Base-by-base conservation (phyloP, 257 asterid genomes). In the Jacaranda mimosifolia region DNA sequence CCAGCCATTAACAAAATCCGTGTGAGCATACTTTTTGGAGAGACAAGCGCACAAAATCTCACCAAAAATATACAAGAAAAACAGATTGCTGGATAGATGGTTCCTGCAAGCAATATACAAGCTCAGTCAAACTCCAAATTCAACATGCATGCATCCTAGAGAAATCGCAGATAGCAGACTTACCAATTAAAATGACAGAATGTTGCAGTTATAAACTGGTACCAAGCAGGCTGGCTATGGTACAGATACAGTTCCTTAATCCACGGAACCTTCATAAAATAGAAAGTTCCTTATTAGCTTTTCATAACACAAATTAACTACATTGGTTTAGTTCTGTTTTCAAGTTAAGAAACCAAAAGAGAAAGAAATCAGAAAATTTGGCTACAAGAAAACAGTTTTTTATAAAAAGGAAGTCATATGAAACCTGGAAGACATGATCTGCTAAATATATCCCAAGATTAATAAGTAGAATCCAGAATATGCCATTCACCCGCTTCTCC, bases 21-120 rank as follows among this genome's bases (percentile, higher is more conserved):
- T 48, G 52, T 13, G 19, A 4, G 7, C 43, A 35, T 64, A 72
- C 32, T 62, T 49, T 55, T 3, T 38, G 48, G 15, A 79, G 63
- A 46, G 79, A 75, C 55, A 17, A 79, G 18, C 14, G 73, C 38
- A 73, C 63, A 72, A 72, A 21, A 35, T 9, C 94, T 87, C 86
- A 96, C 98, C 99, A 73, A 96, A 96, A 64, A 96, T 96, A 77
- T 96, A 96, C 83, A 95, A 85, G 94, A 95, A 95, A 90, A 96
- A 93, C 46, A 96, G 93, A 78, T 96, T 96, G 96, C 97, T 96
- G 18, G 98, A 95, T 49, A 95, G 87, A 87, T 93, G 99, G 73
- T 83, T 85, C 99, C 98, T 95, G 92, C 80, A 68, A 74, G 63
- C 48, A 62, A 75, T 35, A 21, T 18, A 59, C 26, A 67, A 38